Base-by-base conservation (phyloP, 306 rosid species). In the Senna siamea region DNA sequence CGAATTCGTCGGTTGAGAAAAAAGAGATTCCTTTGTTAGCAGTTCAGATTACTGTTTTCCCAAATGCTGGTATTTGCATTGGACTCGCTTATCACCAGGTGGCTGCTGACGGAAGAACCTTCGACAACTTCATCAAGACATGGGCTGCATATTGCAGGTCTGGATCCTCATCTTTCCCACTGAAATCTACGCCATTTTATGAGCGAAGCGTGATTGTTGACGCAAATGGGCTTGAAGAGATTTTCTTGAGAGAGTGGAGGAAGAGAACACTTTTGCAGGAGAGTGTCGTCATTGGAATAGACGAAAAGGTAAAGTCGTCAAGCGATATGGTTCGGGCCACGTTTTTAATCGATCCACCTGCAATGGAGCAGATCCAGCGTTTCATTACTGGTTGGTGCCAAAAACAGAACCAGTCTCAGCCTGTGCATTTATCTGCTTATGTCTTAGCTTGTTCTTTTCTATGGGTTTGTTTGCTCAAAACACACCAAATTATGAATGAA, bases 71-170 rank as follows among this genome's bases (percentile, higher is more conserved):
- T 2, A 32, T 88, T 18, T 81, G 81, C 56, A 66, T 88, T 9
- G 87, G 88, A 67, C 30, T 88, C 37, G 35, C 90, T 1, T 71
- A 61, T 54, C 88, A 72, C 11, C 59, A 81, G 3, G 81, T 79
- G 34, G 67, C 73, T 14, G 85, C 79, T 0, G 88, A 88, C 40
- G 78, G 73, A 12, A 83, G 93, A 60, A 88, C 93, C 20, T 79
- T 88, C 46, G 65, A 77, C 74, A 83, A 79, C 52, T 85, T 85
- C 82, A 56, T 88, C 46, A 77, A 76, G 41, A 76, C 83, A 15
- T 85, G 92, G 92, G 84, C 90, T 22, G 50, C 70, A 0, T 83
- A 67, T 46, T 81, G 74, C 11, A 4, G 60, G 1, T 37, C 14
- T 3, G 72, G 19, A n/a, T 55, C n/a, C n/a, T n/a, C 80, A 7